Percentiles rank a stretch among this genome's conserved stretches.
These are phyloP conservation scores for Collybia nuda DNA, from an alignment of 768 basidiomycete genomes.

Conservation along the genomic window DNA sequence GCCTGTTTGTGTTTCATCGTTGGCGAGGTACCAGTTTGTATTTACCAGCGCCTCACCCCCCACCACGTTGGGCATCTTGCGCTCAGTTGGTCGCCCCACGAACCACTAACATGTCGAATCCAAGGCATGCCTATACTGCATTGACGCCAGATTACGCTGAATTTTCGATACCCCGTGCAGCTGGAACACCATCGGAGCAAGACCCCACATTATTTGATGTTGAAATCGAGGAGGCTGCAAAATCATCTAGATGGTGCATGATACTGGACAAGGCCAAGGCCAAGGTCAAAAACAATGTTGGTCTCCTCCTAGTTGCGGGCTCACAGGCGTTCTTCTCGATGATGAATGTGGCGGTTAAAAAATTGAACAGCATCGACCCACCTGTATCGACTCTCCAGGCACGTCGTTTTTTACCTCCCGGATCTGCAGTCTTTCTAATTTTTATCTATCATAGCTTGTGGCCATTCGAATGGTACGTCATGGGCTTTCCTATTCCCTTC, in stretches of 20 bases:
- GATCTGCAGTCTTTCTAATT: slow-evolving; percentile 32
- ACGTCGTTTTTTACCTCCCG: slow-evolving; percentile 29
- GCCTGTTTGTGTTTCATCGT: background rate
- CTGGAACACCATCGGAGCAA: slow-evolving; percentile 5
- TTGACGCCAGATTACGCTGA: slow-evolving; percentile 17
- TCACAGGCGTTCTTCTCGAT: slow-evolving; percentile 60
- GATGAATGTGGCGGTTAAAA: slow-evolving; percentile 64
- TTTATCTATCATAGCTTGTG: slow-evolving; percentile 38
- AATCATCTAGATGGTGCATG: slow-evolving; percentile 5
- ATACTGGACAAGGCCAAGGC: background rate
- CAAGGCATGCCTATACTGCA: slow-evolving; percentile 16
- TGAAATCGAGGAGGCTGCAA: background rate
- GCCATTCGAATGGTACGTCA: slow-evolving; percentile 53
- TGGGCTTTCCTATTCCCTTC: background rate
- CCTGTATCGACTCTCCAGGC: slow-evolving; percentile 61
- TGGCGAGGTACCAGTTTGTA: background rate
- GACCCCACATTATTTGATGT: slow-evolving; percentile 3
- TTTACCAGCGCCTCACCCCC: no score
- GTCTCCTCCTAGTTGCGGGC: slow-evolving; percentile 54
- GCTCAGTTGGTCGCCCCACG: background rate
- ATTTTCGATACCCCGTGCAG: slow-evolving; percentile 9
- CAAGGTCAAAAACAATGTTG: slow-evolving; percentile 40
- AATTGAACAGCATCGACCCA: slow-evolving; percentile 50
- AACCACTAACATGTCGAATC: slow-evolving; percentile 5
- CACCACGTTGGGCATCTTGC: no score